Conservation (phyloP, 1,284 basidiomycete species). For the Irpex sp. region DNA sequence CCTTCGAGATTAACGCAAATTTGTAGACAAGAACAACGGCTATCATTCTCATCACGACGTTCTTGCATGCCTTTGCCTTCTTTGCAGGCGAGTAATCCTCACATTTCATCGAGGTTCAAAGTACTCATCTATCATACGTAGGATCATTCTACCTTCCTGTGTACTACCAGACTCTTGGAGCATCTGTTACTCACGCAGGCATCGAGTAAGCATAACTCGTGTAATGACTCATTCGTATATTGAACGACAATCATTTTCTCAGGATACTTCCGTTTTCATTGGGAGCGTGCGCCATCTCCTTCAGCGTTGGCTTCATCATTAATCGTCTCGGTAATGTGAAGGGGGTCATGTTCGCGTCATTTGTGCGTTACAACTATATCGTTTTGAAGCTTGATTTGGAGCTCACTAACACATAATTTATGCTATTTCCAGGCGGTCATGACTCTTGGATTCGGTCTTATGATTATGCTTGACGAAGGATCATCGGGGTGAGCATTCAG, state of each 20-base stretch:
- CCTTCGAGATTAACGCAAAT: conserved; percentile 61
- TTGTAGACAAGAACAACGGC: conserved; percentile 73
- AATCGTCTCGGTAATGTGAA: conserved; percentile 33
- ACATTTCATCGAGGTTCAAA: neutral
- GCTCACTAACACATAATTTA: neutral
- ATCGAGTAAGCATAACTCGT: conserved; percentile 31
- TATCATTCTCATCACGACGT: conserved; percentile 52
- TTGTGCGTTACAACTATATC: conserved; percentile 8
- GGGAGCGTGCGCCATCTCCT: conserved; percentile 21
- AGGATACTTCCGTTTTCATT: conserved; percentile 1
- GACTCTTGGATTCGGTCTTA: conserved; percentile 33
- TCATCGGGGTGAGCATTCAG: conserved; percentile 16
- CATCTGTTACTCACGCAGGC: conserved; percentile 39
- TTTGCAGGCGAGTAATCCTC: conserved; percentile 30
- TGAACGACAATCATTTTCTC: neutral
- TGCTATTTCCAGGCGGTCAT: conserved; percentile 22
- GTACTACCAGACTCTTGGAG: conserved; percentile 43
- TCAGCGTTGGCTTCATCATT: conserved; percentile 35
- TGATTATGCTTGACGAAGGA: conserved; percentile 30
- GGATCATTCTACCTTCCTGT: conserved; percentile 24
- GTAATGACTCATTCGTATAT: neutral
- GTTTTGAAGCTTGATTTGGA: neutral
- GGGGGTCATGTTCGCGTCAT: conserved; percentile 31
- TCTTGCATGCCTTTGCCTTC: conserved; percentile 67
- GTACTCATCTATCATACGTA: neutral